phyloP scores from a whole-genome alignment of 345 rosid genomes.

The Carallia brachiata region DNA sequence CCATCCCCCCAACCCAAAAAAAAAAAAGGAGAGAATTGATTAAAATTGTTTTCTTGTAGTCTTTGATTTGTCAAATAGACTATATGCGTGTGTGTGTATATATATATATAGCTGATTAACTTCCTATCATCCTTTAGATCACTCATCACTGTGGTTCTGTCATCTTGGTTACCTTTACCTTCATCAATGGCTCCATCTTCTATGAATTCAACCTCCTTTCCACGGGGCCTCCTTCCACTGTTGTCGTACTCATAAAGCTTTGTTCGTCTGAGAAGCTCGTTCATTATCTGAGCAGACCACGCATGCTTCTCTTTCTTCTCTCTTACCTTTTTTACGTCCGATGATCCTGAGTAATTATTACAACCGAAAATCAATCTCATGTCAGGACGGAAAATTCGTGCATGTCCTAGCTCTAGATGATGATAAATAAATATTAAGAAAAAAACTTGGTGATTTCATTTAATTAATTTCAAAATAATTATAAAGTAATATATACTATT shows the following conservation, averaged over 20 bases:
- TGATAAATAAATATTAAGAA: neutral
- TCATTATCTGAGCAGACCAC: slow-evolving; percentile 49
- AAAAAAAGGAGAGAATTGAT: neutral
- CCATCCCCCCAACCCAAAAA: too few relatives aligned
- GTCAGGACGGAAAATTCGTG: slow-evolving; percentile 22
- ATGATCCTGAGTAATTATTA: slow-evolving; percentile 26
- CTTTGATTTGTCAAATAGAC: too few relatives aligned
- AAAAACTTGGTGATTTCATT: too few relatives aligned
- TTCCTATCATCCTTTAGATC: neutral
- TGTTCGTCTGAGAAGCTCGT: slow-evolving; percentile 25
- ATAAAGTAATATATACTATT: too few relatives aligned
- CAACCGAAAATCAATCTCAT: neutral
- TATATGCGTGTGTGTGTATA: too few relatives aligned
- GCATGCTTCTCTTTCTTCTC: slow-evolving; percentile 40
- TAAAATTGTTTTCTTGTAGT: too few relatives aligned
- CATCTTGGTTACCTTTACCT: neutral
- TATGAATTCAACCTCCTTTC: rapidly evolving
- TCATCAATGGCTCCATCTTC: neutral
- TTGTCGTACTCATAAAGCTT: slow-evolving; percentile 21
- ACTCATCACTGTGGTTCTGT: slow-evolving; percentile 14
- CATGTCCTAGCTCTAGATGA: slow-evolving; percentile 6
- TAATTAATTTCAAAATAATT: too few relatives aligned
- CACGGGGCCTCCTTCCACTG: slow-evolving; percentile 20
- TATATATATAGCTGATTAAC: neutral
- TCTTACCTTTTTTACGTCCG: slow-evolving; percentile 24